Conservation (phyloP, 768 basidiomycete genomes). For the Suillus subaureus region DNA sequence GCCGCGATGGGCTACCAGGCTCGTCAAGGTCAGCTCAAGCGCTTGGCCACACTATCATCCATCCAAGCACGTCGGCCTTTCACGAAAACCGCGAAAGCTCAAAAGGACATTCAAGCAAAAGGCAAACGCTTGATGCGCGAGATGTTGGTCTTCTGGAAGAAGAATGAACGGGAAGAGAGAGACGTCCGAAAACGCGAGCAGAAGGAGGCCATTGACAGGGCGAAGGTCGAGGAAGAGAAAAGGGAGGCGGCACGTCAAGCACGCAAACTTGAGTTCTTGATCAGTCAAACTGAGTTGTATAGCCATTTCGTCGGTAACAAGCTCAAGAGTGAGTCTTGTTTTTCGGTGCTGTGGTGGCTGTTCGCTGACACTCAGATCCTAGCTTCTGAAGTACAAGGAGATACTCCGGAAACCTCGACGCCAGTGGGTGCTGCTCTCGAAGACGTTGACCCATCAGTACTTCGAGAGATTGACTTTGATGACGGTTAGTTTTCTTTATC, state of each 20-base stretch:
- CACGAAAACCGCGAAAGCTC: conserved; percentile 70
- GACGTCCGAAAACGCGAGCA: conserved; percentile 92
- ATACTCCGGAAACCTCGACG: conserved; percentile 41
- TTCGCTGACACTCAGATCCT: conserved; percentile 18
- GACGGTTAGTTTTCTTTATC: conserved; percentile 60
- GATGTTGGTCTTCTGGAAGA: conserved; percentile 97
- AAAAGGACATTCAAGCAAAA: conserved; percentile 83
- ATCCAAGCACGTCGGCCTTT: conserved; percentile 80
- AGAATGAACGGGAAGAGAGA: conserved; percentile 95
- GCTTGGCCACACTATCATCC: conserved; percentile 73
- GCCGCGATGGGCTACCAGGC: conserved; percentile 67
- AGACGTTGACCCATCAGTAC: conserved; percentile 50
- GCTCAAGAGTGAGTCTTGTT: conserved; percentile 68
- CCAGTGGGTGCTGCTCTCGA: conserved; percentile 62
- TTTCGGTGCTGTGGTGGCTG: conserved; percentile 7
- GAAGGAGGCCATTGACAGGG: conserved; percentile 88
- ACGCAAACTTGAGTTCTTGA: conserved; percentile 95
- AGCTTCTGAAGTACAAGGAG: conserved; percentile 82
- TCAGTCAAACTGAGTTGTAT: conserved; percentile 98
- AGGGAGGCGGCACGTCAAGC: conserved; percentile 93
- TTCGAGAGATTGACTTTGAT: conserved; percentile 88
- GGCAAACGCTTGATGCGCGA: conserved; percentile 90
- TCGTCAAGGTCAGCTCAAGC: conserved; percentile 69
- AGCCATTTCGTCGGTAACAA: conserved; percentile 99
- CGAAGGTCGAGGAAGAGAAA: conserved; percentile 89